phyloP scores from a whole-genome alignment of 129 eudicot species.

The Mikania micrantha region DNA sequence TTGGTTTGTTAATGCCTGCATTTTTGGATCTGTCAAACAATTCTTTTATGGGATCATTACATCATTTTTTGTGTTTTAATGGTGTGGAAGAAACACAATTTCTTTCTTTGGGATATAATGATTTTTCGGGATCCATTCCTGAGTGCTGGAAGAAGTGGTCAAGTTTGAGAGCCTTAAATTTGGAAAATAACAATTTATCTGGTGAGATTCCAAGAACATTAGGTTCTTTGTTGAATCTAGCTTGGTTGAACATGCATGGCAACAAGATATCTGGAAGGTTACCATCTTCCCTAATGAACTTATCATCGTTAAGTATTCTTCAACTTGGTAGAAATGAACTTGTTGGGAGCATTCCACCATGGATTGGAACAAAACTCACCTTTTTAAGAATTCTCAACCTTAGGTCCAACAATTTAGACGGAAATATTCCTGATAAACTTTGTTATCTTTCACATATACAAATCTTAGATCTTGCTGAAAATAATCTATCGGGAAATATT shows the following conservation, averaged over 20 bases:
- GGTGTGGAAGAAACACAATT: background rate
- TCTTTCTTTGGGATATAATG: background rate
- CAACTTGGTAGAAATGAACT: conserved; percentile 21
- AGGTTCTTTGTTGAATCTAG: background rate
- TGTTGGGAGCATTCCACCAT: conserved; percentile 12
- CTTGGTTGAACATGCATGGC: too few relatives aligned
- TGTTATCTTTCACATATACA: background rate
- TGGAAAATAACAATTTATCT: background rate
- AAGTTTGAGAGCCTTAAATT: background rate
- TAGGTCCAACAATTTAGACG: background rate
- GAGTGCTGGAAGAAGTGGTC: background rate
- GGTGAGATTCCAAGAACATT: conserved; percentile 4
- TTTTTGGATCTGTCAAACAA: background rate
- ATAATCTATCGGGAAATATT: background rate
- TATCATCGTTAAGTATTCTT: background rate
- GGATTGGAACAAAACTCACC: background rate
- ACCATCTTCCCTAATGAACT: conserved; percentile 1
- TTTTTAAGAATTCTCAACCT: background rate
- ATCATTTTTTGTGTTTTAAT: background rate
- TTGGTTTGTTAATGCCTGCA: background rate
- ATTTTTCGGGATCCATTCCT: background rate
- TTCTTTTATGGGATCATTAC: background rate
- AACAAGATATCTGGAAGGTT: conserved; percentile 11
- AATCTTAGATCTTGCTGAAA: background rate
- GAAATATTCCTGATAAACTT: background rate